Evolutionary conservation across 208 protist genomes (phyloP).

Genomic region (Trypanosoma theileri): DNA sequence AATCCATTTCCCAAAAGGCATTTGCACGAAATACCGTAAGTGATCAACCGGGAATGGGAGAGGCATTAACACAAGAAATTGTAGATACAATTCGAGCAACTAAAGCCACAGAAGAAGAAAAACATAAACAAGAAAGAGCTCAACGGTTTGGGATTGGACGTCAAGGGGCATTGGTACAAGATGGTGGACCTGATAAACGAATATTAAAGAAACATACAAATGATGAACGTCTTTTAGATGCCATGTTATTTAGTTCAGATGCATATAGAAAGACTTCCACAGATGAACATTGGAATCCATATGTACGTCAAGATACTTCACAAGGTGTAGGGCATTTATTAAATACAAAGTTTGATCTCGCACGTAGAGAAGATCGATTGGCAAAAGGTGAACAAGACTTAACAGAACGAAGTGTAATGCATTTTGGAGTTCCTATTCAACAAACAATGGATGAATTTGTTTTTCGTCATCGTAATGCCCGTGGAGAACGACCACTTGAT

Average conservation of each 20-base stretch:
- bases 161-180: slow-evolving; percentile 83
- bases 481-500: slow-evolving; percentile 81
- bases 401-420: slow-evolving; percentile 72
- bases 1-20: slow-evolving; percentile 41
- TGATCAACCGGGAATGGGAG: slow-evolving; percentile 65
- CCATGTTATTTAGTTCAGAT: slow-evolving; percentile 53
- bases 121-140: slow-evolving; percentile 47
- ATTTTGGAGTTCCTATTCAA: slow-evolving; percentile 78
- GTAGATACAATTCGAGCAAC: slow-evolving; percentile 37
- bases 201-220: slow-evolving; percentile 71
- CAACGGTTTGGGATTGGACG: slow-evolving; percentile 86
- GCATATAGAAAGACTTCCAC: slow-evolving; percentile 68
- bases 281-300: slow-evolving; percentile 82
- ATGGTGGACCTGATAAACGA: slow-evolving; percentile 80
- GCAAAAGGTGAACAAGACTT: slow-evolving; percentile 66
- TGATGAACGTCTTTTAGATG: slow-evolving; percentile 86
- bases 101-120: slow-evolving; percentile 18
- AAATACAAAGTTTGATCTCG: slow-evolving; percentile 80
- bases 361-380: slow-evolving; percentile 72
- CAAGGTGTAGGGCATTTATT: slow-evolving; percentile 79
- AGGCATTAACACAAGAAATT: slow-evolving; percentile 67
- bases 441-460: slow-evolving; percentile 86
- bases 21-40: slow-evolving; percentile 72
- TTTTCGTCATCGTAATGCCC: slow-evolving; percentile 76
- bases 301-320: slow-evolving; percentile 58